Evolutionary conservation across 2,329 filamentous ascomycete genomes (phyloP).

Genomic region (Rhinocladiella similis): DNA sequence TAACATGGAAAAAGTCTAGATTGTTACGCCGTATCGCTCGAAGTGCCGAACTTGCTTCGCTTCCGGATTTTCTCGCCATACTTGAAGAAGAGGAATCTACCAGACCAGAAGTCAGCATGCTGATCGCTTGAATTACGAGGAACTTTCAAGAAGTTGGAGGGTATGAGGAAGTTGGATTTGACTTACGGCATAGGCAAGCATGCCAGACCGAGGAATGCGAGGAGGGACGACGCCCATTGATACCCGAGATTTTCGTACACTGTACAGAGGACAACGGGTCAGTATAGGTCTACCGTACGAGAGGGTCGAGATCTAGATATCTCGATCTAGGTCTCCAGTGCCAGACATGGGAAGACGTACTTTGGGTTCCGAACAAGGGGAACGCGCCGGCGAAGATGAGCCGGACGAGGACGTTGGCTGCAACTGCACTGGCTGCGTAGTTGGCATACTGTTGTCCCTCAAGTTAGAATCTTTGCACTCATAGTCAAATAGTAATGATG

Average conservation of each 20-base stretch:
- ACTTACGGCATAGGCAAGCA: conserved; percentile 45
- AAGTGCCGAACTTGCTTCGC: conserved; percentile 12
- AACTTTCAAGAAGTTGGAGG: background rate
- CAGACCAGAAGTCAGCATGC: background rate
- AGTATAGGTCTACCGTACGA: too few relatives aligned
- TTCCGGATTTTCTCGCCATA: conserved; percentile 48
- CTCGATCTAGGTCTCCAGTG: background rate
- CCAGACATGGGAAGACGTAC: background rate
- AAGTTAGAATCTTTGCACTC: background rate
- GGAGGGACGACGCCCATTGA: conserved; percentile 47
- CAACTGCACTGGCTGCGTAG: conserved; percentile 62
- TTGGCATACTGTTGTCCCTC: conserved; percentile 37
- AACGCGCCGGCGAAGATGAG: conserved; percentile 77
- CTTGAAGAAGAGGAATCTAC: conserved; percentile 45
- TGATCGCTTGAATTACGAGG: too few relatives aligned
- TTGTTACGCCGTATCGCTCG: background rate
- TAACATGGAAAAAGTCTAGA: too few relatives aligned
- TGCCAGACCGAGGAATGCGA: conserved; percentile 44
- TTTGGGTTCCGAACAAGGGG: conserved; percentile 68
- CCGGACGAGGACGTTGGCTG: conserved; percentile 77
- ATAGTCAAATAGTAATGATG: too few relatives aligned
- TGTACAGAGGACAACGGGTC: conserved; percentile 12
- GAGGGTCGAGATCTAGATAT: too few relatives aligned
- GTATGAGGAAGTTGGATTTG: background rate
- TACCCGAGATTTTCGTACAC: conserved; percentile 49